Conservation (phyloP, 2,329 filamentous ascomycete genomes). For the Ceratocystis huliohia region DNA sequence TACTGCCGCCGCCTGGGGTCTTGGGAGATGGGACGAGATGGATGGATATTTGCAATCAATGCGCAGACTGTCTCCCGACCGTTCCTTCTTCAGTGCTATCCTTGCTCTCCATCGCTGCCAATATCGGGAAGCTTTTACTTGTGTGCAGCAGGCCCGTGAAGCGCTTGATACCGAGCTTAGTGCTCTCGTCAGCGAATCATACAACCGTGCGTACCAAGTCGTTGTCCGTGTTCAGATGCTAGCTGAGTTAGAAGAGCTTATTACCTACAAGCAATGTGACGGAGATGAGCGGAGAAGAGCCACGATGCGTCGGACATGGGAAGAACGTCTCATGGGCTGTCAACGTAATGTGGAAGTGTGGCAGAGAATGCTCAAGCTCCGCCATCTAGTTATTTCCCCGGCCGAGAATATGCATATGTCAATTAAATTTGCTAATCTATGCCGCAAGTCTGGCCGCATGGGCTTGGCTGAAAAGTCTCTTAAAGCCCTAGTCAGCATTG, state of each 20-base stretch:
- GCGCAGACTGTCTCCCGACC: constrained; percentile 83
- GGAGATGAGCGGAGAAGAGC: constrained; percentile 70
- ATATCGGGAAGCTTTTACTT: constrained; percentile 77
- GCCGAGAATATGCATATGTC: constrained; percentile 97
- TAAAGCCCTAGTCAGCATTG: constrained; percentile 70
- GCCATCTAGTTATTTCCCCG: constrained; percentile 81
- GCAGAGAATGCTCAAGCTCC: constrained; percentile 94
- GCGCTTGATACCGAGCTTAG: constrained; percentile 91
- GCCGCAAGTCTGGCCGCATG: constrained; percentile 88
- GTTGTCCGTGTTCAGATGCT: constrained; percentile 98
- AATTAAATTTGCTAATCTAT: constrained; percentile 98
- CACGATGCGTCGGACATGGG: constrained; percentile 89
- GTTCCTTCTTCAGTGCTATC: constrained; percentile 96
- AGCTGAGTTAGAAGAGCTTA: constrained; percentile 94
- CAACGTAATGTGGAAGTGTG: constrained; percentile 97
- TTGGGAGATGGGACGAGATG: constrained; percentile 97
- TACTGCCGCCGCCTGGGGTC: constrained; percentile 89
- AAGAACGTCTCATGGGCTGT: constrained; percentile 83
- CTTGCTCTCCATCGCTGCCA: constrained; percentile 89
- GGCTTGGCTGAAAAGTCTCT: constrained; percentile 91
- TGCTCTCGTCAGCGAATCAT: constrained; percentile 93
- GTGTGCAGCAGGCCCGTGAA: constrained; percentile 84
- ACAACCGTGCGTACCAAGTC: constrained; percentile 94
- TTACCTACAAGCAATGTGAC: constrained; percentile 90
- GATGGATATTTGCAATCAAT: constrained; percentile 92